phyloP scores from a whole-genome alignment of 495 filamentous ascomycete genomes.

The Cenococcum geophilum region DNA sequence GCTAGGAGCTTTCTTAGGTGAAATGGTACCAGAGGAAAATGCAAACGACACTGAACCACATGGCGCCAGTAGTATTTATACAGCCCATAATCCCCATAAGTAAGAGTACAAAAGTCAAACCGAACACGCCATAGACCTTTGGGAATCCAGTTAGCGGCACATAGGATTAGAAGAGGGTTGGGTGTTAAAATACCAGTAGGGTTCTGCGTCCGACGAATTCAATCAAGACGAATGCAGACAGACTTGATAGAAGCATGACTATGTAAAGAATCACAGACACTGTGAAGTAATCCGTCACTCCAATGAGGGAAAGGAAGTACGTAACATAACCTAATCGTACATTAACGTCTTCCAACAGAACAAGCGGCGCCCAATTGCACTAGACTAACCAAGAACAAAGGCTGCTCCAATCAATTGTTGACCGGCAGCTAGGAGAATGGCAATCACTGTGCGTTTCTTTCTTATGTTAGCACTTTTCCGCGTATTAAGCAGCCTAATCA shows the following conservation, averaged over 20 bases:
- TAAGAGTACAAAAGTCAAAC: neutral
- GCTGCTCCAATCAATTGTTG: conserved; percentile 8
- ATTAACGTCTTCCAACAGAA: neutral
- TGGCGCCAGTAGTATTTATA: neutral
- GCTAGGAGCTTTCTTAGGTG: neutral
- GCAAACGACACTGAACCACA: conserved; percentile 3
- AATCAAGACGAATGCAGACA: conserved; percentile 7
- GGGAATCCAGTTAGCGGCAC: neutral
- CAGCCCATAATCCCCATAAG: conserved; percentile 9
- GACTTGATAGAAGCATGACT: conserved; percentile 5
- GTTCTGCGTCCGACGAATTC: neutral
- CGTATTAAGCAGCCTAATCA: neutral
- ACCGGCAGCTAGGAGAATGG: conserved; percentile 5
- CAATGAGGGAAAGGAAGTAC: conserved; percentile 5
- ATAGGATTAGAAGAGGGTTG: neutral
- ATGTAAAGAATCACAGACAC: conserved; percentile 6
- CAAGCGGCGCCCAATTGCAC: neutral
- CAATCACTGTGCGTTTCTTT: conserved; percentile 8
- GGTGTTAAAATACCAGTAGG: neutral
- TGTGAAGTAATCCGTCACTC: conserved; percentile 5
- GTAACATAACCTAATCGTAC: conserved; percentile 3
- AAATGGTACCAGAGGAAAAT: conserved; percentile 5
- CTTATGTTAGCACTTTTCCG: neutral
- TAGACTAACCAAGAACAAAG: conserved; percentile 5
- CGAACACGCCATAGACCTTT: neutral